A percentile compares a stretch with the other conserved stretches of the same genome.
Evolutionary conservation across 208 protist genomes (phyloP).

Genomic region (Tetramitus jugosus): DNA sequence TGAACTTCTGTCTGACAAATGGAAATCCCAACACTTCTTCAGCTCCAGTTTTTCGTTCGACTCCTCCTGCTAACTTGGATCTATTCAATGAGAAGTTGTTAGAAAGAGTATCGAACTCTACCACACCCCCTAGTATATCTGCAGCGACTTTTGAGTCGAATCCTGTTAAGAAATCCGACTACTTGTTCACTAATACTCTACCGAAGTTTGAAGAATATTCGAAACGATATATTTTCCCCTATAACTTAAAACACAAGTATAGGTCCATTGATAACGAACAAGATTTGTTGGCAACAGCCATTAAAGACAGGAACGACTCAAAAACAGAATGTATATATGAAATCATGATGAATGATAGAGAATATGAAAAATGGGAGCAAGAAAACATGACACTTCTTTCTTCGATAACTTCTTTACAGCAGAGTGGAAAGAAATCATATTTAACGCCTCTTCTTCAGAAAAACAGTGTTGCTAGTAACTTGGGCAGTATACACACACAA

Average conservation of each 20-base stretch:
- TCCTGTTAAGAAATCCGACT: no score
- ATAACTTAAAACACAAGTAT: not conserved
- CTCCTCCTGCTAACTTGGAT: no score
- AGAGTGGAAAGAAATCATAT: not conserved
- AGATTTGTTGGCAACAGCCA: not conserved
- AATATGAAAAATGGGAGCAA: not conserved
- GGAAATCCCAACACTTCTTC: no score
- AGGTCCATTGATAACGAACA: not conserved
- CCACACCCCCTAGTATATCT: no score
- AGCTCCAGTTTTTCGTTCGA: no score
- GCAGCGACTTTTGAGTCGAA: no score
- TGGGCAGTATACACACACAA: no score
- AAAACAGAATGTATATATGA: not conserved
- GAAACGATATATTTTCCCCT: not conserved
- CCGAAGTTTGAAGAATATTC: not conserved
- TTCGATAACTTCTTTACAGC: not conserved
- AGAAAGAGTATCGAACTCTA: no score
- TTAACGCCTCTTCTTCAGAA: not conserved
- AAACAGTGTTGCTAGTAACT: no score
- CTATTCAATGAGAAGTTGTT: no score
- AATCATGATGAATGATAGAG: not conserved
- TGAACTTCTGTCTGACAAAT: no score
- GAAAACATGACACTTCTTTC: not conserved
- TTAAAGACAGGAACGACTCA: not conserved
- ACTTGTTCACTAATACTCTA: no score